Conservation (phyloP, 2,329 filamentous ascomycete genomes). For the Fusarium sp. region DNA sequence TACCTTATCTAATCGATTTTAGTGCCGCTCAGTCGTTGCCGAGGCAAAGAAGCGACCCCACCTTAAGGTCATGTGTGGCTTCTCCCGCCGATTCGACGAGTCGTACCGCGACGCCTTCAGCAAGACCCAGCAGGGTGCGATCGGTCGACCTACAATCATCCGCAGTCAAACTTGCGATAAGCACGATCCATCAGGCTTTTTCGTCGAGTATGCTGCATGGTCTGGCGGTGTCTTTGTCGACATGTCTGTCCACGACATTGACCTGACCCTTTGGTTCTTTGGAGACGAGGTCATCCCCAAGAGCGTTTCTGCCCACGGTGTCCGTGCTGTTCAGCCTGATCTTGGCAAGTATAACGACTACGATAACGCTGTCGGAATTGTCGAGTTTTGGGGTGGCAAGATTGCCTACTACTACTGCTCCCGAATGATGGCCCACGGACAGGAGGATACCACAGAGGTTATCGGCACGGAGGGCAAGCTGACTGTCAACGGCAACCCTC, state of each 20-base stretch:
- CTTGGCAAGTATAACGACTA: conserved; percentile 49
- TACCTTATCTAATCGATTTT: not conserved
- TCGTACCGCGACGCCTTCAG: conserved; percentile 73
- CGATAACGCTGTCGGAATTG: conserved; percentile 63
- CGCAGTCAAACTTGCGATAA: conserved; percentile 78
- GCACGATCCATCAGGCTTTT: conserved; percentile 75
- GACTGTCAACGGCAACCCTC: conserved; percentile 63
- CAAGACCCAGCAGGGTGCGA: conserved; percentile 66
- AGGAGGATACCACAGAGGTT: conserved; percentile 77
- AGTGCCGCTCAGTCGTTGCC: conserved; percentile 32
- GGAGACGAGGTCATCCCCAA: conserved; percentile 51
- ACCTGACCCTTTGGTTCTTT: conserved; percentile 52
- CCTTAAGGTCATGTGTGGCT: conserved; percentile 70
- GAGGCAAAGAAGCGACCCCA: conserved; percentile 60
- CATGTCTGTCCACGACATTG: conserved; percentile 78
- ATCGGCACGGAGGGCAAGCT: conserved; percentile 77
- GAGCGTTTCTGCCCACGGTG: conserved; percentile 49
- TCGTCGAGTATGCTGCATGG: conserved; percentile 75
- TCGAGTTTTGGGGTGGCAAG: conserved; percentile 75
- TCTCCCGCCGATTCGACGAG: conserved; percentile 66
- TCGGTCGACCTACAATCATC: conserved; percentile 73
- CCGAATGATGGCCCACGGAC: conserved; percentile 78
- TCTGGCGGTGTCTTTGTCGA: conserved; percentile 79
- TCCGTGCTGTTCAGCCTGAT: conserved; percentile 51
- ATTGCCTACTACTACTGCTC: conserved; percentile 76